Evolutionary conservation across 805 yeast species (phyloP).

Genomic region (Teunomyces barrocoloradensis): DNA sequence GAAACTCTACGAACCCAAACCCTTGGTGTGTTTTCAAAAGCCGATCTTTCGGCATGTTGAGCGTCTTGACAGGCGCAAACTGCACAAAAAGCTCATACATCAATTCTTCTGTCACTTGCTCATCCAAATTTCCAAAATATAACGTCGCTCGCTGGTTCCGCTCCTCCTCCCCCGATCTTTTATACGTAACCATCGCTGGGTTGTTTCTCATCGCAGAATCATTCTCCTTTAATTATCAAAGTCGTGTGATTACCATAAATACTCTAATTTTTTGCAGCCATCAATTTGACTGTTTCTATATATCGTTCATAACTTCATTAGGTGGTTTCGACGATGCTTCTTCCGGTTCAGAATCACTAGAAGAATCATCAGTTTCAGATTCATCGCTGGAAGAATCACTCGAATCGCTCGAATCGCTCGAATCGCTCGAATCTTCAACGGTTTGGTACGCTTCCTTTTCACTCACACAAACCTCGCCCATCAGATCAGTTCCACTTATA

Average conservation of each 20-base stretch:
- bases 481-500: conserved; percentile 20
- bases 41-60: conserved; percentile 79
- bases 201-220: neutral
- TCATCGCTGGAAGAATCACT: conserved; percentile 3
- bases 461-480: neutral
- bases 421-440: neutral
- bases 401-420: conserved; percentile 3
- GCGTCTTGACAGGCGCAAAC: conserved; percentile 69
- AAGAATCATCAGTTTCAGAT: conserved; percentile 2
- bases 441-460: conserved; percentile 4
- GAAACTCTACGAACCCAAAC: conserved; percentile 81
- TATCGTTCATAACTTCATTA: neutral
- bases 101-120: conserved; percentile 65
- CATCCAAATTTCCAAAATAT: conserved; percentile 81
- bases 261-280: neutral
- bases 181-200: neutral
- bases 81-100: conserved; percentile 83
- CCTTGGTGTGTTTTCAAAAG: conserved; percentile 74
- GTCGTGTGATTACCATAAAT: neutral
- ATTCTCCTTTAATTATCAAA: neutral
- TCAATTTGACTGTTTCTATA: conserved; percentile 1
- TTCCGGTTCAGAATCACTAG: conserved; percentile 28
- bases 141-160: conserved; percentile 62
- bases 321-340: conserved; percentile 28
- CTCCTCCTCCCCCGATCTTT: conserved; percentile 41